These are phyloP conservation scores for Leishmania turanica DNA, from an alignment of 208 protist species.

Conservation along the genomic window DNA sequence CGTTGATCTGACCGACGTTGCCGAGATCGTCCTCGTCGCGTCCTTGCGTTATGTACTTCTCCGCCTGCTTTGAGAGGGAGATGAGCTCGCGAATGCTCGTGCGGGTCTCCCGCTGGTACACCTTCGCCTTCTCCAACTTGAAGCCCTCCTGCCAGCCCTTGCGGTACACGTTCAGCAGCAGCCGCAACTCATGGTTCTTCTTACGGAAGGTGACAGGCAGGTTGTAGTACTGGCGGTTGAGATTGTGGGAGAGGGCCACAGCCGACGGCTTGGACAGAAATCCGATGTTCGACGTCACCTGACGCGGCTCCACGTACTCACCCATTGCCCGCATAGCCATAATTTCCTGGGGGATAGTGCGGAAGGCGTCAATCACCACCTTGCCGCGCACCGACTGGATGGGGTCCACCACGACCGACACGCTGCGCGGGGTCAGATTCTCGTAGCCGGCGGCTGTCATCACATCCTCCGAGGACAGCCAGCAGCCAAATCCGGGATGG, in stretches of 20 bases:
- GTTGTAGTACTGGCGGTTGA: slow-evolving; percentile 99
- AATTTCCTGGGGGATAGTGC: slow-evolving; percentile 94
- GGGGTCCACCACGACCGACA: slow-evolving; percentile 99
- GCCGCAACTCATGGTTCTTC: slow-evolving; percentile 99
- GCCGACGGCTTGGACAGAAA: slow-evolving; percentile 98
- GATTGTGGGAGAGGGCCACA: slow-evolving; percentile 97
- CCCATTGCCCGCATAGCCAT: slow-evolving; percentile 88
- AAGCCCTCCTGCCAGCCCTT: slow-evolving; percentile 99
- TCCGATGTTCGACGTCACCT: slow-evolving; percentile 99
- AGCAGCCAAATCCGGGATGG: slow-evolving; percentile 99
- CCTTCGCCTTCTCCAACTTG: slow-evolving; percentile 72
- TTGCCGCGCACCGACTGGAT: slow-evolving; percentile 99
- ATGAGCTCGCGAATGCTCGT: slow-evolving; percentile 77
- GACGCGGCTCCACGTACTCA: slow-evolving; percentile 94
- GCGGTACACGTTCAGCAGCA: slow-evolving; percentile 99
- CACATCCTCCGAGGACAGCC: slow-evolving; percentile 99
- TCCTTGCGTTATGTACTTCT: slow-evolving; percentile 84
- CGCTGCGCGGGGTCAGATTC: slow-evolving; percentile 96
- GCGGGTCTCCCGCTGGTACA: slow-evolving; percentile 70
- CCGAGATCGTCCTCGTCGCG: slow-evolving; percentile 88
- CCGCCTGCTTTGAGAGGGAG: slow-evolving; percentile 70
- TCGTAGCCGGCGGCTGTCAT: slow-evolving; percentile 99
- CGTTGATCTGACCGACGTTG: slow-evolving; percentile 83
- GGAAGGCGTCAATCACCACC: slow-evolving; percentile 99
- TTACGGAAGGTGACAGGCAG: slow-evolving; percentile 99